Evolutionary conservation across 2,329 filamentous ascomycete genomes (phyloP).

Genomic region (Neofusicoccum kwambonambiense): DNA sequence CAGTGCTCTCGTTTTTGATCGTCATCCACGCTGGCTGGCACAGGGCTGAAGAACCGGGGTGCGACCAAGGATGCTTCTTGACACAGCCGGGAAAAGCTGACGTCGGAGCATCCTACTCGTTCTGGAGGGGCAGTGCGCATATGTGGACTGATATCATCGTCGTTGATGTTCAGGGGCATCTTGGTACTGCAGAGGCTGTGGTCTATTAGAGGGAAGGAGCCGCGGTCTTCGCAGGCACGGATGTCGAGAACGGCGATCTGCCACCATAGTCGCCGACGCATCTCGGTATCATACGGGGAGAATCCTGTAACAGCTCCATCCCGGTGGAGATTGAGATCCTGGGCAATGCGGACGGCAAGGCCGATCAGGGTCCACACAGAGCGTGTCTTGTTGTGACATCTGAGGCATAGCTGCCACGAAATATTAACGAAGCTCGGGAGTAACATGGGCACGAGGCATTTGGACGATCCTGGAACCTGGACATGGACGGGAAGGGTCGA

Average conservation of each 20-base stretch:
- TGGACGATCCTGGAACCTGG: neutral
- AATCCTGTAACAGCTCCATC: conserved; percentile 55
- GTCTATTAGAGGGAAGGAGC: conserved; percentile 15
- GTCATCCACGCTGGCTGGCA: conserved; percentile 20
- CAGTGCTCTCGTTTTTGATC: conserved; percentile 18
- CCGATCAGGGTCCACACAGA: conserved; percentile 65
- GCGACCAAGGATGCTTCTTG: conserved; percentile 29
- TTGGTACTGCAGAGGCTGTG: conserved; percentile 30
- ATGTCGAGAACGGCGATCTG: conserved; percentile 55
- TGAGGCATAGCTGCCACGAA: conserved; percentile 40
- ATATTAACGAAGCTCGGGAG: neutral
- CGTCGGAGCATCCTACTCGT: conserved; percentile 36
- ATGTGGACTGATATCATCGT: conserved; percentile 44
- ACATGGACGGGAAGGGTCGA: neutral
- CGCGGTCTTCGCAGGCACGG: conserved; percentile 32
- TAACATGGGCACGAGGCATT: too few relatives aligned
- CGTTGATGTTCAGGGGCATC: conserved; percentile 49
- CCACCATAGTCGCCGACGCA: conserved; percentile 60
- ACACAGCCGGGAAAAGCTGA: conserved; percentile 39
- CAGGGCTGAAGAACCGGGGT: conserved; percentile 21
- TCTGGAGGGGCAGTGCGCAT: conserved; percentile 25
- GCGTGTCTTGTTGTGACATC: conserved; percentile 46
- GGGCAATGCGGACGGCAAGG: conserved; percentile 59
- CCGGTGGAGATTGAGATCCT: conserved; percentile 61
- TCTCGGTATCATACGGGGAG: conserved; percentile 57